Evolutionary conservation across 73 alveolate species (phyloP).

Genomic region (Stentor coeruleus): DNA sequence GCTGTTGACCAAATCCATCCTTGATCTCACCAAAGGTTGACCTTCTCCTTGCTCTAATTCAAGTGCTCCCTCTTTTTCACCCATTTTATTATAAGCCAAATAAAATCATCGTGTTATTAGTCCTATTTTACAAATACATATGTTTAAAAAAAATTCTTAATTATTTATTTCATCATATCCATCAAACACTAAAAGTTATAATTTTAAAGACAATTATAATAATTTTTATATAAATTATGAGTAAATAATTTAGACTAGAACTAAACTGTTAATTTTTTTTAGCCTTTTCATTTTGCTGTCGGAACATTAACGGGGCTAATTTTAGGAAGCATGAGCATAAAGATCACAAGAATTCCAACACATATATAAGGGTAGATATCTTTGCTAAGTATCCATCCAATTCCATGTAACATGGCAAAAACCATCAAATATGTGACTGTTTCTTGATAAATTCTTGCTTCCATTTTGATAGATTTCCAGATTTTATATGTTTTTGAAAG

Average conservation of each 20-base stretch:
- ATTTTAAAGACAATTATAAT: too few relatives aligned
- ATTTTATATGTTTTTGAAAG: background rate
- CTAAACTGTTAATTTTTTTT: too few relatives aligned
- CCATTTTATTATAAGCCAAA: too few relatives aligned
- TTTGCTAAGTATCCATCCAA: background rate
- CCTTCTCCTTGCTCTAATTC: too few relatives aligned
- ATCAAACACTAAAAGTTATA: background rate
- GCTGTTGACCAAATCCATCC: too few relatives aligned
- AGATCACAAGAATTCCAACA: background rate
- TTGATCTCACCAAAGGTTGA: too few relatives aligned
- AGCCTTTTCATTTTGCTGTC: background rate
- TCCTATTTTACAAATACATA: too few relatives aligned
- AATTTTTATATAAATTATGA: too few relatives aligned
- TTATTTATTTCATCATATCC: background rate
- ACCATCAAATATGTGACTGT: background rate
- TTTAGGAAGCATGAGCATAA: background rate
- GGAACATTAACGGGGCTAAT: background rate
- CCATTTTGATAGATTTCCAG: background rate
- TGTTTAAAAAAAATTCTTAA: too few relatives aligned
- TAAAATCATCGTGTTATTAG: too few relatives aligned
- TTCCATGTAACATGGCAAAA: background rate
- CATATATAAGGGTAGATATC: background rate
- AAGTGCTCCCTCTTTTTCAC: too few relatives aligned
- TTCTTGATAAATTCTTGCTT: background rate
- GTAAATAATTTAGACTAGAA: background rate